Base-by-base conservation (phyloP, 1,284 basidiomycete genomes). In the Testicularia cyperi region DNA sequence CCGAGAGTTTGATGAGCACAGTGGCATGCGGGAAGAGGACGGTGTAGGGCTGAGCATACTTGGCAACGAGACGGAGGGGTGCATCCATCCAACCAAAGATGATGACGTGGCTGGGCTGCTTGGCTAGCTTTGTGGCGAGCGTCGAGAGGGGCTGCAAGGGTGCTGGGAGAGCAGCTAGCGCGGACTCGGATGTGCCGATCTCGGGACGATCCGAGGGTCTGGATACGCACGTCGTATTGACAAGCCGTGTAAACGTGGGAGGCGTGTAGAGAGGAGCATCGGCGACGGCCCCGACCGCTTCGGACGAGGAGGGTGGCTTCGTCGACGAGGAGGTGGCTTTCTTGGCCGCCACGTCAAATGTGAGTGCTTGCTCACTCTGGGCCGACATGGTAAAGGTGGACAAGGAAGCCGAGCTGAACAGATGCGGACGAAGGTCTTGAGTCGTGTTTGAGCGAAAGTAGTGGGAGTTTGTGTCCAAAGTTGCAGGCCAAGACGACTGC, bases 21-120 rank as follows among this genome's bases (percentile, higher is more conserved):
- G 63, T 68, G 3, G 69, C 52, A 9, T 61, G 21, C 0, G 73
- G 73, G 32, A 68, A 71, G 27, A 70, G 51, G 25, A 57, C 44
- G 1, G 48, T 39, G 42, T 74, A 75, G 8, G 63, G 65, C 19
- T 49, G 45, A 1, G 58, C 70, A 38, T 75, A 75, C 34, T 75
- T 75, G 27, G 45, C 30, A 0, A 75, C 56, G 5, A 74, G 44
- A 6, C 58, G 61, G 3, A 74, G 40, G 8, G 70, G 56, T 0
- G 65, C 72, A 38, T 74, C 66, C 72, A 75, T 71, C 68, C 70
- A 75, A 16, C 73, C 73, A 33, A 65, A 66, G 29, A 75, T 45
- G 21, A 75, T 22, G 1, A 63, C 35, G 18, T 63, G 52, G 37
- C 41, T 45, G 0, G 58, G 58, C 1, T 21, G 18, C 6, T 32